Evolutionary conservation across 2,329 filamentous ascomycete species (phyloP), one percentile per base, ranked within the genome.

Genomic region (Juglanconis oblonga): DNA sequence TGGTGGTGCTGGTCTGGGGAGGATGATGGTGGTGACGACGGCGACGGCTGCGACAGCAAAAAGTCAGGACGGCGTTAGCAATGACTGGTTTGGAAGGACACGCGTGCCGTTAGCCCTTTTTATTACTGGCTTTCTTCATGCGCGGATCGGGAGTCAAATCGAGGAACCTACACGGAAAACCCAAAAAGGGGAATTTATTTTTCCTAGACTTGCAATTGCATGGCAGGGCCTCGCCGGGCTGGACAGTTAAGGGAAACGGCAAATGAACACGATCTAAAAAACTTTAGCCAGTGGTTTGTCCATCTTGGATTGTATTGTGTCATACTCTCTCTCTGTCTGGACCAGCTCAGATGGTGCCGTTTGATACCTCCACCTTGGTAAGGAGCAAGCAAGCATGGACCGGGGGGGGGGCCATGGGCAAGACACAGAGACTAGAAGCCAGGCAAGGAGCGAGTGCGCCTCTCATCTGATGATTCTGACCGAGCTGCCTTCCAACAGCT

Each of bases 201-300:
- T 76, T 74, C 70, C 70, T 67, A 69, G 70, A 72, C 63, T 65
- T 68, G 77, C 77, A 80, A 78, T 77, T 79, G 75, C 78, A 79
- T 79, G 79, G 76, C 73, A 76, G 76, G 53, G 67, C 67, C 67
- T 65, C 66, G 66, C 69, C 76, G 76, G 78, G 77, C 68, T 71
- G 70, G 71, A 73, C 74, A 79, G 74, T 78, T 77, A 78, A 76
- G 74, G 74, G 76, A 77, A 75, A 78, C 76, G 75, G 79, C 78
- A 76, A 80, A 81, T 79, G 76, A 80, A 80, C 77, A 73, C 61
- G 56, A 61, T 58, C 55, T n/a, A 59, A 63, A 71, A 73, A 74
- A 74, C 72, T 73, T 75, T 66, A 75, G 57, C 61, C 53, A 52
- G 49, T 53, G 54, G 54, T 33, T 51, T 24, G 17, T 24, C 17